Conservation (phyloP, 1,139 yeast genomes). For the Sugiyamaella novakii region DNA sequence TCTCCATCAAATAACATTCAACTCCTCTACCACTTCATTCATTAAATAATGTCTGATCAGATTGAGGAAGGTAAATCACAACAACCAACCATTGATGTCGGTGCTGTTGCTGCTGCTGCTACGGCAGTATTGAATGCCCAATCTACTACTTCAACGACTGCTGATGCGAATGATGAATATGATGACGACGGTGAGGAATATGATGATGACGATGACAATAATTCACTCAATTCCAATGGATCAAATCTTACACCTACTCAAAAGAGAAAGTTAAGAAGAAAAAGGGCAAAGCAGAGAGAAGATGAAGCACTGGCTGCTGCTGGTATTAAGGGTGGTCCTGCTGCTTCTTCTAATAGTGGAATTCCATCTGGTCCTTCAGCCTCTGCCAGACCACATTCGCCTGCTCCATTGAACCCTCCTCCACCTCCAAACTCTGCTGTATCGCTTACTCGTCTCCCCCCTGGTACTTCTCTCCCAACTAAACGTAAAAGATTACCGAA, state of each 20-base stretch:
- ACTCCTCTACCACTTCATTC: no score
- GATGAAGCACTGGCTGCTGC: slow-evolving; percentile 5
- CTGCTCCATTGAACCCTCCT: not conserved
- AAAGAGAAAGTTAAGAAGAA: slow-evolving; percentile 7
- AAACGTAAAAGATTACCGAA: slow-evolving; percentile 42
- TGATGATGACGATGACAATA: slow-evolving; percentile 4
- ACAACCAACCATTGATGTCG: slow-evolving; percentile 9
- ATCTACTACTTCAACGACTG: slow-evolving; percentile 1
- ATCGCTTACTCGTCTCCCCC: slow-evolving; percentile 12
- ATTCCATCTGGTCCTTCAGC: not conserved
- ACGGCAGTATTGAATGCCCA: slow-evolving; percentile 5
- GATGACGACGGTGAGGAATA: slow-evolving; percentile 6
- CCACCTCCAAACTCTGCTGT: slow-evolving; percentile 2
- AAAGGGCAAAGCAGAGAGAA: slow-evolving; percentile 9
- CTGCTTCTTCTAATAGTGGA: not conserved
- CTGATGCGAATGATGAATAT: slow-evolving; percentile 2
- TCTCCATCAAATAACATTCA: not conserved
- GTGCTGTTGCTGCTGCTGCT: slow-evolving; percentile 13
- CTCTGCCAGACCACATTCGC: not conserved
- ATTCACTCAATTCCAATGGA: not conserved
- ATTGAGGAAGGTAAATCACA: not conserved
- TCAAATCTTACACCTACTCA: slow-evolving; percentile 11
- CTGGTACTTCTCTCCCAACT: slow-evolving; percentile 11
- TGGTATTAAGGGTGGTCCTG: not conserved
- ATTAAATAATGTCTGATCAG: slow-evolving; percentile 7